Conservation (phyloP, 768 basidiomycete genomes). For the Suillus paluster region DNA sequence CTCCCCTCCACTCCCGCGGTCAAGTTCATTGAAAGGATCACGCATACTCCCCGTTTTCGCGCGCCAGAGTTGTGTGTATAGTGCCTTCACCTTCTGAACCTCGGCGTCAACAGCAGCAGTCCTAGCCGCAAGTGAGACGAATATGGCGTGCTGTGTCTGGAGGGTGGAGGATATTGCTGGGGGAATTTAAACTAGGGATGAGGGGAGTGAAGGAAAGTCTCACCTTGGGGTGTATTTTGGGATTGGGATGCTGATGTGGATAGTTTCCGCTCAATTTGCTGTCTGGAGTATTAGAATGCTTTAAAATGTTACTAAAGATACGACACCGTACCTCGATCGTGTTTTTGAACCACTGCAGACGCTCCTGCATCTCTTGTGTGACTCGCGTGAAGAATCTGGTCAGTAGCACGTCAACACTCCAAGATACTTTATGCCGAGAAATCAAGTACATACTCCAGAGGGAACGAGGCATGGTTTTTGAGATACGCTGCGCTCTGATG, state of each 20-base stretch:
- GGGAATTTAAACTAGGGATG: slow-evolving; percentile 13
- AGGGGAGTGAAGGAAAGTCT: slow-evolving; percentile 12
- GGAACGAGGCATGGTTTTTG: slow-evolving; percentile 82
- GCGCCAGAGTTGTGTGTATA: slow-evolving; percentile 82
- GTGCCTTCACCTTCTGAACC: slow-evolving; percentile 72
- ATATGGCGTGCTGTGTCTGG: slow-evolving; percentile 79
- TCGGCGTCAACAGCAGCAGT: slow-evolving; percentile 76
- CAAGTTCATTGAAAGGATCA: slow-evolving; percentile 73
- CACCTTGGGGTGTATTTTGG: slow-evolving; percentile 79
- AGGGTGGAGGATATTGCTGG: slow-evolving; percentile 76
- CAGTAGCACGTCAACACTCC: neutral
- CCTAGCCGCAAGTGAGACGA: slow-evolving; percentile 76
- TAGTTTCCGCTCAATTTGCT: slow-evolving; percentile 78
- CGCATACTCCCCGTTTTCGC: slow-evolving; percentile 80
- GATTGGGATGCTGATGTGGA: slow-evolving; percentile 65
- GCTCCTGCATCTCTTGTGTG: slow-evolving; percentile 71
- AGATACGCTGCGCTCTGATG: slow-evolving; percentile 72
- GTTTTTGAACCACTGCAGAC: slow-evolving; percentile 76
- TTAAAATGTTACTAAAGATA: neutral
- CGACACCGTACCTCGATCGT: slow-evolving; percentile 67
- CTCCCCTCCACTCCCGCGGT: slow-evolving; percentile 44
- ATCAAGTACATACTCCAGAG: slow-evolving; percentile 62
- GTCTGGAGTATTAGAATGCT: neutral
- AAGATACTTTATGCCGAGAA: slow-evolving; percentile 2
- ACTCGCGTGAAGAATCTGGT: slow-evolving; percentile 73